Evolutionary conservation across 1,139 yeast species (phyloP).

Genomic region (Kodamaea derodonti): DNA sequence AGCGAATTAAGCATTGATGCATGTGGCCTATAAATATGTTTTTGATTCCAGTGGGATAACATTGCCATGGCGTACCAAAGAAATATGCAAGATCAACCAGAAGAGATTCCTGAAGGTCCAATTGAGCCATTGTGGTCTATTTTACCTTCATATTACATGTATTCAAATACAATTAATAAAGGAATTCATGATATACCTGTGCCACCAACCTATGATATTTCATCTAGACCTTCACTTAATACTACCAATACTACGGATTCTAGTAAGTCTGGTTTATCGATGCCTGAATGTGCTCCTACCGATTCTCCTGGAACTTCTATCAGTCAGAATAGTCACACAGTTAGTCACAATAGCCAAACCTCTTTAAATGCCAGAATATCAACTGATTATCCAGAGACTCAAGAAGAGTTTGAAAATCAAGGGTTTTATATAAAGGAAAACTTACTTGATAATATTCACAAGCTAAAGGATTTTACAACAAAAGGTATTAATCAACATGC

Average conservation of each 20-base stretch:
- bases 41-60: too few relatives aligned
- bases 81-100: too few relatives aligned
- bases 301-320: background rate
- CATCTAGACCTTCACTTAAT: background rate
- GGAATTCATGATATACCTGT: slow-evolving; percentile 2
- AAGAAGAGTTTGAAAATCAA: background rate
- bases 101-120: too few relatives aligned
- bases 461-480: slow-evolving; percentile 25
- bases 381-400: background rate
- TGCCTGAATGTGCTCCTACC: background rate
- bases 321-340: background rate
- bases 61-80: too few relatives aligned
- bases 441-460: slow-evolving; percentile 36
- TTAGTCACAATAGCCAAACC: background rate
- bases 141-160: slow-evolving; percentile 27
- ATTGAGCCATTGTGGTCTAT: slow-evolving; percentile 23
- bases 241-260: background rate
- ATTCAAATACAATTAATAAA: slow-evolving; percentile 10
- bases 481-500: slow-evolving; percentile 10
- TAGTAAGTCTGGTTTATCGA: background rate
- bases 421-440: slow-evolving; percentile 21
- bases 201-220: background rate
- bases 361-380: background rate
- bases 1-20: too few relatives aligned
- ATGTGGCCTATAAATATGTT: too few relatives aligned